Evolutionary conservation across 352 stramenopile species (phyloP), one percentile per base, ranked within the genome.

Genomic region (Phytophthora chlamydospora): DNA sequence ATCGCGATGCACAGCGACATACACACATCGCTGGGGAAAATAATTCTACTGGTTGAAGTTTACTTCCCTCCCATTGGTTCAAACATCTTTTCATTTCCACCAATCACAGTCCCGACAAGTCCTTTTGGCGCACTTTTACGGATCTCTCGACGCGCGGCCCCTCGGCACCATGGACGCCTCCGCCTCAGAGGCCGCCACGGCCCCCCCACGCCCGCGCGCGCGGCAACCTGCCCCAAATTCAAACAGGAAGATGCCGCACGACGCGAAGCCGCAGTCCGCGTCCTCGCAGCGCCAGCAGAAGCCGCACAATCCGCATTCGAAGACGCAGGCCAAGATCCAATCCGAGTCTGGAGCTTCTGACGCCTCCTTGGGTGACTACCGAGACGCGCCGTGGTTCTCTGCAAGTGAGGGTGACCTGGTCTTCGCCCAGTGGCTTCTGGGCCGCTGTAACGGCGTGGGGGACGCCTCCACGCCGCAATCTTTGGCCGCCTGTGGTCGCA

Each of bases 371-470:
- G 42, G 47, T 36, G 52, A 78, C 46, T 89, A 71, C 48, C 56
- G 46, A 14, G 71, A 82, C 11, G 51, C 76, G 0, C 19, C 54
- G 57, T 91, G 80, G 80, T 91, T 81, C 42, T 52, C 49, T 33
- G 73, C 57, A 9, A 73, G 75, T 40, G 46, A 72, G 0, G 65
- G 78, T 0, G 73, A 90, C 14, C 34, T 91, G 41, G 42, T 46
- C 35, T 83, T 83, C 48, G 68, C 66, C 13, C 73, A 91, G 53
- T 89, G 76, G 80, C 62, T 91, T 12, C 71, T 91, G 29, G 72
- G 67, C 4, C 83, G 80, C 35, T 85, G 76, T 48, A 75, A 72
- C 24, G 68, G 75, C 14, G 59, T 78, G 10, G 73, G 62, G 4
- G 78, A 91, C 47, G 33, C 49, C 38, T 40, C 14, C 0, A 76